These are phyloP conservation scores for Nematocida homosporus DNA, from an alignment of 371 early-diverging fungal genomes.

Conservation along the genomic window DNA sequence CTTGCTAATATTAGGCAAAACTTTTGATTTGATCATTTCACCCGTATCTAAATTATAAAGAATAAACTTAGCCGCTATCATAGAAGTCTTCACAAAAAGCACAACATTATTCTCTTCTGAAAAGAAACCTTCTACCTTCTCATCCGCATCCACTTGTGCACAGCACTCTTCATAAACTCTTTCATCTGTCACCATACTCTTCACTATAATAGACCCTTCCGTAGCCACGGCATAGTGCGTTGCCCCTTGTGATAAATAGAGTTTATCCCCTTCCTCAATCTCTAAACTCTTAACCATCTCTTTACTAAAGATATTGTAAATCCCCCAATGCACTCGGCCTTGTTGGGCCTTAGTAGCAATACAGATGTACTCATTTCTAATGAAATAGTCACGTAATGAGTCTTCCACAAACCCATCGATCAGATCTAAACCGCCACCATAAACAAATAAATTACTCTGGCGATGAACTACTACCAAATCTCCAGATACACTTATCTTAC, in stretches of 20 bases:
- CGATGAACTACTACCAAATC: conserved; percentile 22
- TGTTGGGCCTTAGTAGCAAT: neutral
- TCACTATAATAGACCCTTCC: neutral
- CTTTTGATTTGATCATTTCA: conserved; percentile 15
- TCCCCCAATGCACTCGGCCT: neutral
- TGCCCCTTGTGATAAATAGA: neutral
- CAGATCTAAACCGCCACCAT: conserved; percentile 42
- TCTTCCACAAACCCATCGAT: conserved; percentile 37
- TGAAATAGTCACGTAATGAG: conserved; percentile 2
- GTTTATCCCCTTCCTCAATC: neutral
- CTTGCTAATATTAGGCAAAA: conserved; percentile 14
- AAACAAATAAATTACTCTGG: conserved; percentile 47
- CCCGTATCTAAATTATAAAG: conserved; percentile 18
- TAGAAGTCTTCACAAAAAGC: conserved; percentile 3
- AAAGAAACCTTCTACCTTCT: conserved; percentile 37
- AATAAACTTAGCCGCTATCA: neutral
- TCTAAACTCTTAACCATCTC: conserved; percentile 4
- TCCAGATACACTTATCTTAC: conserved; percentile 7
- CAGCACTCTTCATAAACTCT: conserved; percentile 7
- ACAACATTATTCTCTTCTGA: conserved; percentile 27
- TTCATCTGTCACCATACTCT: neutral
- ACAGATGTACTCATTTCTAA: neutral
- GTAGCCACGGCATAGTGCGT: conserved; percentile 31
- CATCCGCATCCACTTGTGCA: neutral
- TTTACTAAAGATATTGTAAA: conserved; percentile 35